phyloP scores from a whole-genome alignment of 164 flowering plant species.

The Vitis riparia region DNA sequence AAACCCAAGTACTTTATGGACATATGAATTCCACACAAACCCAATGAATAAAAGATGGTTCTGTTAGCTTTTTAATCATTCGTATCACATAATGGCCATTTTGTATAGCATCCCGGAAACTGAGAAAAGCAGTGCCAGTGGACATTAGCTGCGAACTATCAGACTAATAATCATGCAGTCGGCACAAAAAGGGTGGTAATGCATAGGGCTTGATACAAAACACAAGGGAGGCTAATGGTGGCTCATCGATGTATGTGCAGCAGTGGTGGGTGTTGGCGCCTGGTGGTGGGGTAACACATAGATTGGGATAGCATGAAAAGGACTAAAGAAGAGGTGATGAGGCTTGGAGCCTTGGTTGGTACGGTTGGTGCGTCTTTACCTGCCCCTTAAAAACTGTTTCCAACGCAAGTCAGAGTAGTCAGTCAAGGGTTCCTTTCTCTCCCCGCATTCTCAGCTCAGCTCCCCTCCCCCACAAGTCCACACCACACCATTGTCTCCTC shows the following conservation, averaged over 20 bases:
- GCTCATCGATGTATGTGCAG: conserved; percentile 14
- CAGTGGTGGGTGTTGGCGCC: conserved; percentile 6
- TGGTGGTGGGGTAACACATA: no score
- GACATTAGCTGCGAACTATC: no score
- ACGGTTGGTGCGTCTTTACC: conserved; percentile 21
- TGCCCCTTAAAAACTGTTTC: conserved; percentile 23
- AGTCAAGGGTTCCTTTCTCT: conserved; percentile 22
- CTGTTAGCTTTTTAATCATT: no score
- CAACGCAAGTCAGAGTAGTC: conserved; percentile 27
- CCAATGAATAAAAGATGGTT: no score
- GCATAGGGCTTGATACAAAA: conserved; percentile 2
- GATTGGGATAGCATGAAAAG: background rate
- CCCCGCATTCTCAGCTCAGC: conserved; percentile 10
- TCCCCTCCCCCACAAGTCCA: conserved; percentile 5
- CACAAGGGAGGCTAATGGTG: conserved; percentile 27
- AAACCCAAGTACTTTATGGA: no score
- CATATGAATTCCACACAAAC: no score
- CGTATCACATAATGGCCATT: no score
- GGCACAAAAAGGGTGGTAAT: no score
- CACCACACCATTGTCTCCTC: conserved; percentile 22
- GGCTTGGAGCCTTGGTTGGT: conserved; percentile 15
- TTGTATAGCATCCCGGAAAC: no score
- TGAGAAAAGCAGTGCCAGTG: no score
- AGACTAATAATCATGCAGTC: background rate
- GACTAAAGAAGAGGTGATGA: conserved; percentile 1